phyloP scores from a whole-genome alignment of 1,284 basidiomycete genomes.

The Fomitopsis palustris region DNA sequence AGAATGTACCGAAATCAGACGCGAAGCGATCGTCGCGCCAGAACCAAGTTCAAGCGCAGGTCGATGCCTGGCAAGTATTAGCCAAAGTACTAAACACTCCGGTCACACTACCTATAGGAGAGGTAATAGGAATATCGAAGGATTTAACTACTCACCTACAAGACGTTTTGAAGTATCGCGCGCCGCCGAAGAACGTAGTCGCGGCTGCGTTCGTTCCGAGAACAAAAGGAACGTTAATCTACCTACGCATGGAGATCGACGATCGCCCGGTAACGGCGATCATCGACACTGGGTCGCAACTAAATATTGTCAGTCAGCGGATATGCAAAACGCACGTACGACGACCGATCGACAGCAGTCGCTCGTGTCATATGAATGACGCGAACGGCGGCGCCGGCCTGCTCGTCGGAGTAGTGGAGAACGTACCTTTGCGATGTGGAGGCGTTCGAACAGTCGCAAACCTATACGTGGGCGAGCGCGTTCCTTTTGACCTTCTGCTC shows the following conservation, averaged over 20 bases:
- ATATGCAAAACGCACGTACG: neutral
- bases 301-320: neutral
- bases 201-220: neutral
- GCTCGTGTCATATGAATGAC: neutral
- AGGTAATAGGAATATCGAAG: neutral
- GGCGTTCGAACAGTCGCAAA: neutral
- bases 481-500: neutral
- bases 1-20: neutral
- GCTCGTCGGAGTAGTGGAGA: neutral
- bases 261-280: neutral
- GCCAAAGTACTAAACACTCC: neutral
- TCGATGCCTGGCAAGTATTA: neutral
- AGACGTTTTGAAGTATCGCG: neutral
- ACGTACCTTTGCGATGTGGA: neutral
- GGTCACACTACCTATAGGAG: neutral
- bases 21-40: neutral
- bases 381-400: neutral
- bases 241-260: neutral
- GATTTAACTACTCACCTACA: neutral
- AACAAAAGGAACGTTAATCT: neutral
- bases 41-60: neutral
- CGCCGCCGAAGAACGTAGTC: neutral
- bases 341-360: neutral
- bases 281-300: neutral
- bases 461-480: neutral